Conservation (phyloP, 1,139 yeast species). For the Pichia sp. region DNA sequence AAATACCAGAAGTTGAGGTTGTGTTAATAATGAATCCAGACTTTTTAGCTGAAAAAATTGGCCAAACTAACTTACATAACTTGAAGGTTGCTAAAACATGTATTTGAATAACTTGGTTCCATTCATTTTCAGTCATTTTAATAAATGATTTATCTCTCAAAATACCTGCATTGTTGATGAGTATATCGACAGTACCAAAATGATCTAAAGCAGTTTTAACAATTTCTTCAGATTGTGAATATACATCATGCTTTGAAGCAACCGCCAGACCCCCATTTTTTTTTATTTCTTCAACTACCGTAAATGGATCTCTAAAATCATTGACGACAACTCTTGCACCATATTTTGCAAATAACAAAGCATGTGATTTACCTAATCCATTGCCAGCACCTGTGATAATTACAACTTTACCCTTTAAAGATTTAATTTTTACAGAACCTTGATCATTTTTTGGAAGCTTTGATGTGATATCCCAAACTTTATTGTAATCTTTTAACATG, state of each 20-base stretch:
- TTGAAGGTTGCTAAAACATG: constrained; percentile 80
- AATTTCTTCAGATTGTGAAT: constrained; percentile 67
- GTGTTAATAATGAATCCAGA: constrained; percentile 83
- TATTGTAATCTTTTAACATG: constrained; percentile 52
- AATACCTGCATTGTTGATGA: constrained; percentile 92
- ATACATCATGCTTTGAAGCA: constrained; percentile 77
- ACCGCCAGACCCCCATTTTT: constrained; percentile 74
- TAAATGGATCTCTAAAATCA: constrained; percentile 72
- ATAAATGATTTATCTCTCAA: constrained; percentile 84
- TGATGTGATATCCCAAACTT: constrained; percentile 48
- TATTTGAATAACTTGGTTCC: constrained; percentile 77
- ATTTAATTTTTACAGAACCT: constrained; percentile 39
- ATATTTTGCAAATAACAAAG: constrained; percentile 73
- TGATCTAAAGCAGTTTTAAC: constrained; percentile 69
- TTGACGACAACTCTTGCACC: constrained; percentile 96
- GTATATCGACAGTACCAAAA: constrained; percentile 80
- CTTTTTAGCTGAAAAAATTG: constrained; percentile 69
- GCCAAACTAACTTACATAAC: constrained; percentile 91
- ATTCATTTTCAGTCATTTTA: constrained; percentile 77
- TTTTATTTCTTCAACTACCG: constrained; percentile 74
- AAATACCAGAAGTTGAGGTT: constrained; percentile 92
- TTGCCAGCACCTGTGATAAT: constrained; percentile 94
- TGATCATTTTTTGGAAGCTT: constrained; percentile 55
- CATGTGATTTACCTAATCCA: constrained; percentile 91
- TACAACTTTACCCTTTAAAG: constrained; percentile 78